A percentile compares a stretch with the other conserved stretches of the same genome.
These are phyloP conservation scores for Drechslera avenae DNA, from an alignment of 2,329 filamentous ascomycete species.

Conservation along the genomic window DNA sequence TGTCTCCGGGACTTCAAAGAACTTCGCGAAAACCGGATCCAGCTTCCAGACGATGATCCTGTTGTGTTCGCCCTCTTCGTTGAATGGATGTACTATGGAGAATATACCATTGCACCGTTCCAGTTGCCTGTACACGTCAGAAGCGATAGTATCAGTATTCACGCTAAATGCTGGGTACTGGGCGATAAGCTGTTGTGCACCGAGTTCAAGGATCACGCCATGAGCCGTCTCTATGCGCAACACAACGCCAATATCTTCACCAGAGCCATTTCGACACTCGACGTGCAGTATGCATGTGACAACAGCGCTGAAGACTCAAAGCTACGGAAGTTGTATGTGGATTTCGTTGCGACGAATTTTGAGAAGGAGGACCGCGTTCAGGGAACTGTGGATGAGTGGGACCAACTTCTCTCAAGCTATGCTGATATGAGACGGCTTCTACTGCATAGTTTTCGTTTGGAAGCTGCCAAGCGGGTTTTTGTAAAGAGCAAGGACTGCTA, in stretches of 20 bases:
- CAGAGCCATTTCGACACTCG: slow-evolving; percentile 25
- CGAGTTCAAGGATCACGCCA: slow-evolving; percentile 21
- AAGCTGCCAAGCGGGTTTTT: not conserved
- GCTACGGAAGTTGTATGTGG: slow-evolving; percentile 12
- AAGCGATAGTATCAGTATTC: not conserved
- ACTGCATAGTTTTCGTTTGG: slow-evolving; percentile 5
- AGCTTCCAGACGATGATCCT: slow-evolving; percentile 17
- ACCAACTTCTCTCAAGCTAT: slow-evolving; percentile 5
- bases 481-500: slow-evolving; percentile 5
- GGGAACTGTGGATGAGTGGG: slow-evolving; percentile 18
- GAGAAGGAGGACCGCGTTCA: not conserved
- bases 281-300: slow-evolving; percentile 11
- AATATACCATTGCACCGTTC: slow-evolving; percentile 5
- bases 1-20: slow-evolving; percentile 19
- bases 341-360: not conserved
- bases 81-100: slow-evolving; percentile 24
- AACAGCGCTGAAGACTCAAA: slow-evolving; percentile 12
- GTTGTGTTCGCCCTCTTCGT: slow-evolving; percentile 19
- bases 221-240: slow-evolving; percentile 11
- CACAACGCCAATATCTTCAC: slow-evolving; percentile 22
- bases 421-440: slow-evolving; percentile 7
- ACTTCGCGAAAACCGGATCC: slow-evolving; percentile 11
- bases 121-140: not conserved
- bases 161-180: slow-evolving; percentile 18
- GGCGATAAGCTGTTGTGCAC: slow-evolving; percentile 16